Percentiles rank a stretch among this genome's conserved stretches.
Evolutionary conservation across 352 stramenopile genomes (phyloP).

Genomic region (Globisporangium polare): DNA sequence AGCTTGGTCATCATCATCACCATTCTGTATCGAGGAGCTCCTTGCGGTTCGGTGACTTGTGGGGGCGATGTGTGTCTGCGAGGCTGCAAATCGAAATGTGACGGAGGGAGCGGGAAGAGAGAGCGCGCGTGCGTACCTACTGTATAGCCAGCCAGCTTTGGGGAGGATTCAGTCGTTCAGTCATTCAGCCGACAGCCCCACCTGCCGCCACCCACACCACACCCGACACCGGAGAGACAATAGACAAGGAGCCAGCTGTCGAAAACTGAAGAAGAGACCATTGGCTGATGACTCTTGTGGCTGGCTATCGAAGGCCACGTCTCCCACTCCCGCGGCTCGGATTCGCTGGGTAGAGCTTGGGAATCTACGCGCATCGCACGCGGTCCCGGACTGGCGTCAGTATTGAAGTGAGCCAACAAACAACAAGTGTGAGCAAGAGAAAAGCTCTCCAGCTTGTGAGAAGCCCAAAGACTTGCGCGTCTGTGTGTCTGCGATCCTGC

Average conservation of each 20-base stretch:
- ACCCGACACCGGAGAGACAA: background rate
- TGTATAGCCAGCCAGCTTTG: background rate
- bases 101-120: background rate
- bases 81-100: conserved; percentile 12
- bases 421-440: too few relatives aligned
- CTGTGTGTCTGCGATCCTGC: too few relatives aligned
- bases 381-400: background rate
- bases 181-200: background rate
- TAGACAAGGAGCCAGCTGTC: background rate
- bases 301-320: too few relatives aligned
- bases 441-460: too few relatives aligned
- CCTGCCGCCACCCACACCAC: background rate
- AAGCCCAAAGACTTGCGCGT: too few relatives aligned
- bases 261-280: too few relatives aligned
- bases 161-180: too few relatives aligned
- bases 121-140: background rate
- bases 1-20: conserved; percentile 9
- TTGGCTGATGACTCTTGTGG: too few relatives aligned
- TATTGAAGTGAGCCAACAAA: background rate
- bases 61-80: background rate
- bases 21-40: background rate
- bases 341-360: background rate
- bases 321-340: too few relatives aligned
- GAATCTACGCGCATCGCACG: background rate
- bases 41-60: background rate